Base-by-base conservation (phyloP, 306 rosid genomes). In the Leucaena leucocephala region DNA sequence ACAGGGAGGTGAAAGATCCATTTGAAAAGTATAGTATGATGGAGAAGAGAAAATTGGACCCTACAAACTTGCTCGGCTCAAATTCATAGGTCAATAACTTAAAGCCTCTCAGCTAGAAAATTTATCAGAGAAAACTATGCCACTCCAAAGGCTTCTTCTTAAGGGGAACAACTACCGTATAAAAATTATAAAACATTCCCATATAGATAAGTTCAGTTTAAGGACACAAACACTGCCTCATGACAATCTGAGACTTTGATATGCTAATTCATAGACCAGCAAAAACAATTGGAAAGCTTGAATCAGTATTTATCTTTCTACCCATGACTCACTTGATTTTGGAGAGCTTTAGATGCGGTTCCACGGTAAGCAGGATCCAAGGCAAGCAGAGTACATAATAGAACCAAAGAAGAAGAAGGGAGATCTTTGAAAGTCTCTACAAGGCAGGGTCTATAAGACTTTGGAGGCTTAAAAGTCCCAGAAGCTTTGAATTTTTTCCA, bases 291-390 rank as follows among this genome's bases (percentile, higher is more conserved):
- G 15, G 27, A n/a, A 27, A 59, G 39, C 38, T 59, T 59, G 66
- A 59, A 58, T 22, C 62, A 71, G 49, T 39, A 80, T 36, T 57
- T 43, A 54, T 10, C 14, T 71, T 55, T 79, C 52, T 38, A 74
- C n/a, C 45, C 67, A 66, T n/a, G 22, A 63, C 88, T 75, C 63
- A 90, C 98, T 82, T 78, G 88, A 80, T 86, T 86, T 73, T 86
- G 83, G 27, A 94, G 92, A 81, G 96, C 94, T 66, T 74, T 83
- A 75, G 89, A 87, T 4, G 97, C 92, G 61, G 75, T 80, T 52
- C 97, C 94, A 21, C 98, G 96, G 73, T 83, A 87, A 68, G 85
- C 81, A 71, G 97, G 98, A 74, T 92, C 96, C 72, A 94, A 68
- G 36, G 97, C 91, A 78, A 92, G 97, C 67, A 94, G 90, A 65